Percentiles rank a stretch among this genome's conserved stretches.
These are phyloP conservation scores for Leccinum longicurvipes DNA, from an alignment of 768 basidiomycete genomes.

Conservation along the genomic window DNA sequence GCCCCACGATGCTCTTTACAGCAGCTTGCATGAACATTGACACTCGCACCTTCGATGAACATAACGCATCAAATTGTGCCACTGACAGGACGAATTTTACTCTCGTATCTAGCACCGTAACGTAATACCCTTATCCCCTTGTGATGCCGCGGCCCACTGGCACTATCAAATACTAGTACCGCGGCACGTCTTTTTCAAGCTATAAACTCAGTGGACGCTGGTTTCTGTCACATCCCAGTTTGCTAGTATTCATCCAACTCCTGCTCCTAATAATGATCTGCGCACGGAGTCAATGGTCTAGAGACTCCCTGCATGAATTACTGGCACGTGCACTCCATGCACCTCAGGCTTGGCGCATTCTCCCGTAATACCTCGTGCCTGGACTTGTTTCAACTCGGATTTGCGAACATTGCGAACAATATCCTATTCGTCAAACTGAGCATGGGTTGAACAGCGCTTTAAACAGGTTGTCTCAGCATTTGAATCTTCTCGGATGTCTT, in stretches of 20 bases:
- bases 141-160: too few relatives aligned
- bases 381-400: background rate
- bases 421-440: background rate
- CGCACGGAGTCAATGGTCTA: background rate
- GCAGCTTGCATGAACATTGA: too few relatives aligned
- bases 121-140: too few relatives aligned
- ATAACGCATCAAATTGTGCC: too few relatives aligned
- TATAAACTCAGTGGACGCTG: too few relatives aligned
- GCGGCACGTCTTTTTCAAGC: too few relatives aligned
- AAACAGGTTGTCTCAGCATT: too few relatives aligned
- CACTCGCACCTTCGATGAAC: too few relatives aligned
- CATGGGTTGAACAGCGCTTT: background rate
- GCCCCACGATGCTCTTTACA: too few relatives aligned
- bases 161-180: too few relatives aligned
- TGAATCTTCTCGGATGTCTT: background rate
- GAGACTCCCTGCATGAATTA: background rate
- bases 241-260: background rate
- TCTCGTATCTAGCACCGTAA: too few relatives aligned
- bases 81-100: too few relatives aligned
- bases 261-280: background rate
- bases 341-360: background rate
- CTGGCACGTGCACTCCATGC: background rate
- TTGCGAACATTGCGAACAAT: background rate
- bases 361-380: background rate
- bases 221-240: background rate